Base-by-base conservation (phyloP, 768 basidiomycete genomes). In the Fistulinella prunicolor region DNA sequence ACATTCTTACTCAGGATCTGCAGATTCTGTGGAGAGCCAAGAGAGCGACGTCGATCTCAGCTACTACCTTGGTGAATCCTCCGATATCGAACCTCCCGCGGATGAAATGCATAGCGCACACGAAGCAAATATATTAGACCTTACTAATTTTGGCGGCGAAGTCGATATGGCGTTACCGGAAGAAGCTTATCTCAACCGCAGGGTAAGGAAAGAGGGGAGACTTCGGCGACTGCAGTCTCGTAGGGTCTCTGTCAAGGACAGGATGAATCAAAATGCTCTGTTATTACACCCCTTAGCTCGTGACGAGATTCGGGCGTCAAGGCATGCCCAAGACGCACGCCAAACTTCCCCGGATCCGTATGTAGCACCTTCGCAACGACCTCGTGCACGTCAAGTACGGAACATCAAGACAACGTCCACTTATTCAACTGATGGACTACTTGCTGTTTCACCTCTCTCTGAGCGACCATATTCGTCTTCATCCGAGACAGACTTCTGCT, bases 131-230 rank as follows among this genome's bases (percentile, higher is more conserved):
- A 73, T 79, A 1, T 66, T 85, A 5, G 85, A 89, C 54, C 67
- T 85, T 49, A 86, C 86, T 5, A 84, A 88, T 58, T 91, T 88
- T 58, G 85, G 89, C 50, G 87, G 86, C 21, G 88, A 91, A 52
- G 72, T 83, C 36, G 80, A 86, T 50, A 68, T 76, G 13, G 66
- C 71, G 14, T 63, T 80, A 17, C 80, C 80, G 2, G 83, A 78
- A 8, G 86, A 89, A 55, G 69, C 60, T 9, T 64, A 68, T 50
- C 68, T 90, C 21, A 82, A 75, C 43, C 61, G 67, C 23, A 67
- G 64, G 24, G 65, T 90, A 26, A 75, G 73, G 62, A 79, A 80
- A 59, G 79, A 83, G 59, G 86, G 86, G 13, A 79, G 74, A 56
- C 52, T 79, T n/a, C 71, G 80, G 8, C 73, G 87, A 34, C 71